These are phyloP conservation scores for Amphirosellinia nigrospora DNA, from an alignment of 495 filamentous ascomycete species.

Conservation along the genomic window DNA sequence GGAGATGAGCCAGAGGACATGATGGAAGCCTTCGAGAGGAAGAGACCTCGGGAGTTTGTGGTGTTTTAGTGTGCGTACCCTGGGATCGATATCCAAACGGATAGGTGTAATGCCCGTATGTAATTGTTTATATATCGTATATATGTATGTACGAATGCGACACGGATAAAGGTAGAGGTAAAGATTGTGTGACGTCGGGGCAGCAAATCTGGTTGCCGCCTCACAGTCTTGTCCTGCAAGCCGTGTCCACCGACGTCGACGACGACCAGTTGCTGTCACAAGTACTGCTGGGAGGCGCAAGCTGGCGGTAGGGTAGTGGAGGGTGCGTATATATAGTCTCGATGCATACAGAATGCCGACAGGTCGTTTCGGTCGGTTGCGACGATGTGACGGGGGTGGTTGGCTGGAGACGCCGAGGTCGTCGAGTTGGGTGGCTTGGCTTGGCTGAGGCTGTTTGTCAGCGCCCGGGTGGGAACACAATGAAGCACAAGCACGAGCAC, in stretches of 20 bases:
- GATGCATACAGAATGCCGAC: slow-evolving; percentile 5
- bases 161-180: neutral
- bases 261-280: slow-evolving; percentile 13
- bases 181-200: slow-evolving; percentile 9
- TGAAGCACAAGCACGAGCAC: too few species aligned
- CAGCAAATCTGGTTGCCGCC: slow-evolving; percentile 26
- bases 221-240: slow-evolving; percentile 42
- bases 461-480: neutral
- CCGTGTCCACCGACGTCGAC: slow-evolving; percentile 29
- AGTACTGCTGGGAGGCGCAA: slow-evolving; percentile 21
- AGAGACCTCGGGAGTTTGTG: slow-evolving; percentile 29
- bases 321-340: slow-evolving; percentile 20
- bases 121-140: slow-evolving; percentile 17
- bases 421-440: slow-evolving; percentile 11
- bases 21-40: slow-evolving; percentile 56
- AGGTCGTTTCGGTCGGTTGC: slow-evolving; percentile 7
- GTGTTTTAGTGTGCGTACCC: slow-evolving; percentile 40
- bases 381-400: slow-evolving; percentile 11
- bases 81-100: slow-evolving; percentile 29
- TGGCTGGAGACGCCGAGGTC: slow-evolving; percentile 9
- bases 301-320: slow-evolving; percentile 3
- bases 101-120: slow-evolving; percentile 19
- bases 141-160: slow-evolving; percentile 24
- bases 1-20: slow-evolving; percentile 65
- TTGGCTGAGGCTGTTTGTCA: slow-evolving; percentile 12